Evolutionary conservation across 23 red algal species (phyloP).

Genomic region (Gracilaria domingensis): DNA sequence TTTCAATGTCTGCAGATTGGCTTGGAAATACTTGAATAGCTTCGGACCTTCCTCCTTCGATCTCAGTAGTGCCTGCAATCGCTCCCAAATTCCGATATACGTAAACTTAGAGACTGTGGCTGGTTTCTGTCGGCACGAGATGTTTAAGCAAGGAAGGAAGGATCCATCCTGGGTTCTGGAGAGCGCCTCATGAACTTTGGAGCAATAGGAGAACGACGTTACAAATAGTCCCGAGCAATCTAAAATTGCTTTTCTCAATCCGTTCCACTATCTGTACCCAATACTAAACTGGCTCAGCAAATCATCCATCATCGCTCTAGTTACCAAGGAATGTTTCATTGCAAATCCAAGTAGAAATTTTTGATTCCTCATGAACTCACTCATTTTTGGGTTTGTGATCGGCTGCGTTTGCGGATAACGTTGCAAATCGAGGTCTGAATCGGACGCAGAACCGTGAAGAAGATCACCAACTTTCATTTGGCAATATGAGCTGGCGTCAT

Average conservation of each 20-base stretch:
- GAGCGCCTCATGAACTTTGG: background rate
- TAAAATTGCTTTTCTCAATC: background rate
- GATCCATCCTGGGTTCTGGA: background rate
- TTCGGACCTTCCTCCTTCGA: background rate
- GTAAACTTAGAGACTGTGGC: background rate
- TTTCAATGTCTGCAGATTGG: too few relatives aligned
- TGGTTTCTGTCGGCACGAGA: background rate
- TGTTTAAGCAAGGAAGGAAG: too few relatives aligned
- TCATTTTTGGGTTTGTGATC: background rate
- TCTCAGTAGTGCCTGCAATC: background rate
- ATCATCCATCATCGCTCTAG: background rate
- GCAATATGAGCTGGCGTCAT: too few relatives aligned
- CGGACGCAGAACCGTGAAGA: too few relatives aligned
- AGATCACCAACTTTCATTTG: too few relatives aligned
- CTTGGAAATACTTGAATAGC: background rate
- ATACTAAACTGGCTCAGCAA: background rate
- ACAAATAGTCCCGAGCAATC: background rate
- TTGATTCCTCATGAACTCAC: background rate
- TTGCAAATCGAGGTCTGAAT: too few relatives aligned
- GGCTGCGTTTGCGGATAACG: background rate
- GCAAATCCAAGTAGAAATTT: background rate
- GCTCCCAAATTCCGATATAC: conserved; percentile 1
- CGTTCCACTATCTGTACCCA: background rate
- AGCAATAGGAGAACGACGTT: background rate
- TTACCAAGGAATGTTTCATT: background rate